Evolutionary conservation across 768 basidiomycete genomes (phyloP).

Genomic region (Suillus spraguei): DNA sequence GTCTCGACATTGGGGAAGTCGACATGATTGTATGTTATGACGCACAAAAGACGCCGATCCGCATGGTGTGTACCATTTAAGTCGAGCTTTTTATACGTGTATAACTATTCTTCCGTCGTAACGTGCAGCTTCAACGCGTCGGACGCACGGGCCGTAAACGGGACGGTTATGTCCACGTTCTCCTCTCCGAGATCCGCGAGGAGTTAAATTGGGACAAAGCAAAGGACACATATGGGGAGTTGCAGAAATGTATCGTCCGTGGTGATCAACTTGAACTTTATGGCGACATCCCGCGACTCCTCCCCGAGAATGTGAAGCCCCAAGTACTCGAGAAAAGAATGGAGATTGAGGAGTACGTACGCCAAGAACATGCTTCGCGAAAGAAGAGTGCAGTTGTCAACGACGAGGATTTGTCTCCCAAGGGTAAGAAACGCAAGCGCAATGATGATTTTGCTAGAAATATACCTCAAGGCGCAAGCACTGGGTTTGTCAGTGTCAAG

Average conservation of each 20-base stretch:
- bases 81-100: conserved; percentile 1
- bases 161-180: conserved; percentile 85
- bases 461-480: conserved; percentile 71
- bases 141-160: conserved; percentile 95
- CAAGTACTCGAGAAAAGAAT: conserved; percentile 79
- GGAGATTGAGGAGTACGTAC: conserved; percentile 76
- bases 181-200: conserved; percentile 90
- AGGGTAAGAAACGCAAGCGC: conserved; percentile 65
- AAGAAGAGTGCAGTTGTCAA: conserved; percentile 30
- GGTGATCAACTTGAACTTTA: conserved; percentile 91
- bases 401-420: conserved; percentile 31
- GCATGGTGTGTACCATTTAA: conserved; percentile 68
- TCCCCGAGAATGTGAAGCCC: conserved; percentile 79
- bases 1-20: conserved; percentile 96
- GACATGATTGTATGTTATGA: conserved; percentile 97
- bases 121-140: conserved; percentile 83
- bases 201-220: conserved; percentile 90
- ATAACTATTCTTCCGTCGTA: conserved; percentile 11
- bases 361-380: conserved; percentile 46
- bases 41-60: conserved; percentile 92
- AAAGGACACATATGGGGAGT: conserved; percentile 80
- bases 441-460: conserved; percentile 69
- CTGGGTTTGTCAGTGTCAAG: conserved; percentile 71
- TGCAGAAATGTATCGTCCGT: conserved; percentile 84
- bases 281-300: conserved; percentile 84